A percentile compares a stretch with the other conserved stretches of the same genome.
phyloP scores from a whole-genome alignment of 1,139 yeast species.

The Wickerhamomyces sp. region DNA sequence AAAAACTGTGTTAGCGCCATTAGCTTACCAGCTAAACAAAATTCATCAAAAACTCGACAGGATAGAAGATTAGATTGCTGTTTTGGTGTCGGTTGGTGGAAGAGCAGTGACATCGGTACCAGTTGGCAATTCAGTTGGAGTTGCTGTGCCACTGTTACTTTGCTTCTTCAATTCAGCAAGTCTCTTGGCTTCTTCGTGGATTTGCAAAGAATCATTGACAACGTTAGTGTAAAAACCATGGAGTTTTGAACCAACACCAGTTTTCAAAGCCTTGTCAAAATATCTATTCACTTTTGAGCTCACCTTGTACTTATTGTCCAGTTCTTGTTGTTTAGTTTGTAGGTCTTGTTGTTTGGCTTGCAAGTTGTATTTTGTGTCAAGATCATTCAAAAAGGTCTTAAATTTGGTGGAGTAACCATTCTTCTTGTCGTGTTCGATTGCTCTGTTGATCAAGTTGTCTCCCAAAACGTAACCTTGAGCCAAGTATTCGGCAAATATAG shows the following conservation, averaged over 20 bases:
- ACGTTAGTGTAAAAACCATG: constrained; percentile 48
- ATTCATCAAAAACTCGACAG: too few species aligned
- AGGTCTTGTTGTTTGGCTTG: constrained; percentile 35
- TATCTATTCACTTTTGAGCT: constrained; percentile 38
- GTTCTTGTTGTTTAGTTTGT: constrained; percentile 27
- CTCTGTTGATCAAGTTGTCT: constrained; percentile 55
- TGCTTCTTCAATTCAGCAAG: constrained; percentile 54
- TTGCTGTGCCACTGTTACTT: constrained; percentile 7
- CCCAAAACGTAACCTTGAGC: constrained; percentile 66
- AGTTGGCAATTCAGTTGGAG: neutral
- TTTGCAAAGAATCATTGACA: constrained; percentile 53
- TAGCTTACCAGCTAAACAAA: too few species aligned
- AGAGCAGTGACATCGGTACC: neutral
- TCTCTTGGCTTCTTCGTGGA: constrained; percentile 70
- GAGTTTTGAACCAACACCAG: constrained; percentile 44
- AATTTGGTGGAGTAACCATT: constrained; percentile 58
- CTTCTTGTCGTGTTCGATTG: constrained; percentile 57
- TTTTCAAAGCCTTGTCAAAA: constrained; percentile 41
- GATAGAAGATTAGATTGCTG: too few species aligned
- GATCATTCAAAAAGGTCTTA: constrained; percentile 44
- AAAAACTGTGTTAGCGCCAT: too few species aligned
- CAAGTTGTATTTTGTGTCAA: constrained; percentile 59
- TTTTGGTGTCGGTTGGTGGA: neutral
- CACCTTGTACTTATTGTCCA: constrained; percentile 37
- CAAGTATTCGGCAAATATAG: constrained; percentile 71